Conservation (phyloP, 2,329 filamentous ascomycete species). For the Fusarium austroafricanum region DNA sequence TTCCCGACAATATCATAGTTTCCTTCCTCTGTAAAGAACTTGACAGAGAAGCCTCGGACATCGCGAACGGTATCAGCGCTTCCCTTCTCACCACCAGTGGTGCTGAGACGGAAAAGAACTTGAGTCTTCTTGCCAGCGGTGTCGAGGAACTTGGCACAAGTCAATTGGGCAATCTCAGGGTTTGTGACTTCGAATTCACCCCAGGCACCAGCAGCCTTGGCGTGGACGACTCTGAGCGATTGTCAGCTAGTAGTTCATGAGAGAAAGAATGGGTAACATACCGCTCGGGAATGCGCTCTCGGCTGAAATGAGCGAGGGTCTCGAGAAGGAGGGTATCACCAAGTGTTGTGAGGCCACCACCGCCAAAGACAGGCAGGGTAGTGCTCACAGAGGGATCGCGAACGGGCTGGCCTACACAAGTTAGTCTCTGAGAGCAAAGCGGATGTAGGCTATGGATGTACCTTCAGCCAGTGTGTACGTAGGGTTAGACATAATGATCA, state of each 20-base stretch:
- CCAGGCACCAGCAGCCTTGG: slow-evolving; percentile 56
- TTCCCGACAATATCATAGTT: slow-evolving; percentile 64
- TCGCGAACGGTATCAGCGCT: slow-evolving; percentile 75
- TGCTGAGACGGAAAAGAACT: slow-evolving; percentile 75
- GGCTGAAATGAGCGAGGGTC: slow-evolving; percentile 13
- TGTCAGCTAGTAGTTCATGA: neutral
- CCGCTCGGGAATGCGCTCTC: slow-evolving; percentile 16
- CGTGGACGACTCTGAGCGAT: slow-evolving; percentile 45
- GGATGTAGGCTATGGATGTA: rapidly evolving
- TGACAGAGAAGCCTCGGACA: slow-evolving; percentile 72
- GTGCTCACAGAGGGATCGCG: slow-evolving; percentile 21
- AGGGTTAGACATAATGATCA: slow-evolving; percentile 4
- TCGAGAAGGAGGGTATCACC: slow-evolving; percentile 14
- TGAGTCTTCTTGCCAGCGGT: slow-evolving; percentile 64
- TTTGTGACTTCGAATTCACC: slow-evolving; percentile 68
- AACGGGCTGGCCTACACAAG: slow-evolving; percentile 4
- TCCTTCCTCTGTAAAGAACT: slow-evolving; percentile 73
- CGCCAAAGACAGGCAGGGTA: slow-evolving; percentile 8
- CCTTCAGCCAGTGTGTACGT: slow-evolving; percentile 15
- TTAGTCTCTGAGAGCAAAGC: neutral
- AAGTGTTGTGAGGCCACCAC: slow-evolving; percentile 14
- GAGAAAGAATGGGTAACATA: rapidly evolving
- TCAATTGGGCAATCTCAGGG: slow-evolving; percentile 64
- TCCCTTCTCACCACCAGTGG: slow-evolving; percentile 74
- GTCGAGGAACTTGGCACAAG: slow-evolving; percentile 62